These are phyloP conservation scores for Hsuehochloa calcarea DNA, from an alignment of 176 grass and related monocot species.

Conservation along the genomic window DNA sequence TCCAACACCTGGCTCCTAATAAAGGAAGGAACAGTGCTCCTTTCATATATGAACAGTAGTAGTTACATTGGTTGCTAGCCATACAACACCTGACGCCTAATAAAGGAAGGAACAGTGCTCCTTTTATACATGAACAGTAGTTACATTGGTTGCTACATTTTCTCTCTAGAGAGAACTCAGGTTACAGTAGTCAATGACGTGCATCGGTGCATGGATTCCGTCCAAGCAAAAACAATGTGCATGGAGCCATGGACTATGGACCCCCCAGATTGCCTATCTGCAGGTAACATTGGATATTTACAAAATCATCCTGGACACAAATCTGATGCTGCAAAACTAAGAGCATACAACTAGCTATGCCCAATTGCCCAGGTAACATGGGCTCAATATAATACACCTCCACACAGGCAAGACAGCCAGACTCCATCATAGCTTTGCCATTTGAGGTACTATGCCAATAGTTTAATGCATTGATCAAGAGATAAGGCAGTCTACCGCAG, in stretches of 20 bases:
- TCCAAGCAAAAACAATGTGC: slow-evolving; percentile 36
- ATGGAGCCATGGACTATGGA: slow-evolving; percentile 31
- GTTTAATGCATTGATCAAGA: slow-evolving; percentile 19
- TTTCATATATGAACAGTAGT: neutral
- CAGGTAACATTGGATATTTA: neutral
- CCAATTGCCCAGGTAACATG: neutral
- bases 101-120: slow-evolving; percentile 6
- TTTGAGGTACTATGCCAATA: slow-evolving; percentile 4
- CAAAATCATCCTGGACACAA: slow-evolving; percentile 7
- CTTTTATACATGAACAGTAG: neutral
- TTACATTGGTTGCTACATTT: neutral
- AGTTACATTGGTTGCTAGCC: too few relatives aligned
- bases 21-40: slow-evolving; percentile 9
- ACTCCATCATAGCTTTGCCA: slow-evolving; percentile 32
- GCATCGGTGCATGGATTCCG: slow-evolving; percentile 44
- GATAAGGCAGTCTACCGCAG: slow-evolving; percentile 6
- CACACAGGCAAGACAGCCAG: slow-evolving; percentile 34
- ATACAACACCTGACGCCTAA: slow-evolving; percentile 16
- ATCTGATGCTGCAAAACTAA: slow-evolving; percentile 18
- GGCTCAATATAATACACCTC: neutral
- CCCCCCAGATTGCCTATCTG: neutral
- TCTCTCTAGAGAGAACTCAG: neutral
- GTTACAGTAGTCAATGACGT: slow-evolving; percentile 15
- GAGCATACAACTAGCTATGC: neutral
- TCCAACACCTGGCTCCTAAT: slow-evolving; percentile 16